phyloP scores from a whole-genome alignment of 2,329 filamentous ascomycete genomes.

The Zopfia rhizophila region DNA sequence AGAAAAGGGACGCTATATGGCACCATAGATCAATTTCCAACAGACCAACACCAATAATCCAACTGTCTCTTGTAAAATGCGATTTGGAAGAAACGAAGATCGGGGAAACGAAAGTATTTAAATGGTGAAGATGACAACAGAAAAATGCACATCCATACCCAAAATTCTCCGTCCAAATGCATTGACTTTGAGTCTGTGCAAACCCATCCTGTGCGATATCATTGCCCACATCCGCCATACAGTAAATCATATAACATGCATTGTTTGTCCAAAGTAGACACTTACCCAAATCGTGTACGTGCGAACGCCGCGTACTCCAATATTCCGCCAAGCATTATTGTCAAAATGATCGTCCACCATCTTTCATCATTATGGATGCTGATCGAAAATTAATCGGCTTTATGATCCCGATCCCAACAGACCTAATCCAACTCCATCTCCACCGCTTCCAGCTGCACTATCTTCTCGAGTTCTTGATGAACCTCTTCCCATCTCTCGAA shows the following conservation, averaged over 20 bases:
- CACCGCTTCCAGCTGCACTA: constrained; percentile 30
- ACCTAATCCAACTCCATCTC: constrained; percentile 40
- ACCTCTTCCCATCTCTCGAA: constrained; percentile 74
- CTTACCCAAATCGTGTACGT: constrained; percentile 8
- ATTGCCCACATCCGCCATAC: constrained; percentile 1
- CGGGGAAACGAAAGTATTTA: too few relatives aligned
- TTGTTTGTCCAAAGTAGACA: constrained; percentile 4
- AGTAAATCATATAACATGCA: constrained; percentile 7
- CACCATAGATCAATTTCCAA: not conserved
- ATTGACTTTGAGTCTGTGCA: constrained; percentile 9
- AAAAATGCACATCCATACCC: not conserved
- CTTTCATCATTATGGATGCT: constrained; percentile 1
- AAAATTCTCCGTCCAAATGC: not conserved
- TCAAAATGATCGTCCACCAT: not conserved
- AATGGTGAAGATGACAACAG: not conserved
- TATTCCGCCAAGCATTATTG: constrained; percentile 1
- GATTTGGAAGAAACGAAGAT: too few relatives aligned
- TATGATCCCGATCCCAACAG: constrained; percentile 27
- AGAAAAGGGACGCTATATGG: not conserved
- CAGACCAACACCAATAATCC: too few relatives aligned
- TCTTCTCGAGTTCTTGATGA: constrained; percentile 43
- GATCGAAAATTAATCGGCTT: too few relatives aligned
- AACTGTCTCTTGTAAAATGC: too few relatives aligned
- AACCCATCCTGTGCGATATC: constrained; percentile 1
- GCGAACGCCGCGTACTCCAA: constrained; percentile 17